Conservation (phyloP, 2,329 filamentous ascomycete species). For the Harringtonia aguacate region DNA sequence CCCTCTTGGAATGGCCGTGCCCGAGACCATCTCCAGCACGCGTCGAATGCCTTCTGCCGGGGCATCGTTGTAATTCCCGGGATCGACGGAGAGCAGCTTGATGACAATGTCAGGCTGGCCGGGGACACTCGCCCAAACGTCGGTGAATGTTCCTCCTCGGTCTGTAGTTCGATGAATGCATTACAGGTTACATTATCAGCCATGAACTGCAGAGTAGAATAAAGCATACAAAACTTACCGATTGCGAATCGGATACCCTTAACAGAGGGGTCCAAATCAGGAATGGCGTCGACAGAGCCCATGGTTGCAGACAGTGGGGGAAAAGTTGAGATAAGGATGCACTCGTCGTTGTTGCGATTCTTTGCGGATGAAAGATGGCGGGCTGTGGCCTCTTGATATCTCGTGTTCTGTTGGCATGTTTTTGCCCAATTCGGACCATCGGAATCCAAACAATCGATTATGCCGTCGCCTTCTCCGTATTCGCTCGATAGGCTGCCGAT, state of each 20-base stretch:
- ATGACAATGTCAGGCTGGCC: slow-evolving; percentile 20
- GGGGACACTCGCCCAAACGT: slow-evolving; percentile 18
- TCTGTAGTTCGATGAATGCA: not conserved
- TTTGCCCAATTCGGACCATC: not conserved
- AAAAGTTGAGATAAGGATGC: too few species aligned
- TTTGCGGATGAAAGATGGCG: not conserved
- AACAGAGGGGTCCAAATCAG: not conserved
- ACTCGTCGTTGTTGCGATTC: too few species aligned
- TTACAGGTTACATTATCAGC: not conserved
- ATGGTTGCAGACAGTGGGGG: not conserved
- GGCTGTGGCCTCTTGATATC: not conserved
- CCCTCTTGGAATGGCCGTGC: slow-evolving; percentile 26
- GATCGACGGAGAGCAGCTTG: not conserved
- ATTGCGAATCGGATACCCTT: not conserved
- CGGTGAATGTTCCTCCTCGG: slow-evolving; percentile 10
- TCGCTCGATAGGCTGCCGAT: too few species aligned
- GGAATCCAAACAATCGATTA: not conserved
- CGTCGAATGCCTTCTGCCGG: slow-evolving; percentile 2
- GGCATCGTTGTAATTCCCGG: slow-evolving; percentile 3
- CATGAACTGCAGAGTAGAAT: not conserved
- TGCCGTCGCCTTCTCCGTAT: too few species aligned
- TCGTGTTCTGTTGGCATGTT: not conserved
- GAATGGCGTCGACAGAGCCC: not conserved
- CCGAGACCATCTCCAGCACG: slow-evolving; percentile 2
- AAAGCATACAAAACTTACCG: not conserved